Conservation (phyloP, 2,329 filamentous ascomycete genomes). For the Aspergillus ochraceus region DNA sequence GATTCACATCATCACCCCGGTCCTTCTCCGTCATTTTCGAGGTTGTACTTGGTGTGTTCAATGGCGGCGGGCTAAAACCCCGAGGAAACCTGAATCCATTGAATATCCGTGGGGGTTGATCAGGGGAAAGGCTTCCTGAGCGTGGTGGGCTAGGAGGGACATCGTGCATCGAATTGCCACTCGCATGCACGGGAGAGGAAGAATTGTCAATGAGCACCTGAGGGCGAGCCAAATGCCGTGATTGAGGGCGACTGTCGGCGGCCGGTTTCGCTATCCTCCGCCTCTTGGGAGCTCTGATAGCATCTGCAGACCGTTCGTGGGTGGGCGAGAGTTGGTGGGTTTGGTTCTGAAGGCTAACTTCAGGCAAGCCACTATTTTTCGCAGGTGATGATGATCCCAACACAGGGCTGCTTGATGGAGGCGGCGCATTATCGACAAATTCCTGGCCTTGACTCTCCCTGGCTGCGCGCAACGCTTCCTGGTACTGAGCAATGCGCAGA, state of each 20-base stretch:
- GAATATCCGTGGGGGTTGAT: conserved; percentile 16
- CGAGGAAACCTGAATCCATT: conserved; percentile 39
- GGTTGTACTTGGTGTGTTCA: conserved; percentile 27
- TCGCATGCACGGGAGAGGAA: conserved; percentile 10
- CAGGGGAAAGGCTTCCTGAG: conserved; percentile 35
- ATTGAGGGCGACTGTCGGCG: conserved; percentile 8
- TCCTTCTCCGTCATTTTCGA: conserved; percentile 19
- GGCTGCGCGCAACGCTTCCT: conserved; percentile 16
- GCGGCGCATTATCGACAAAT: conserved; percentile 31
- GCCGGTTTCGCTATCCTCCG: conserved; percentile 32
- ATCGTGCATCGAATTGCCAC: conserved; percentile 28
- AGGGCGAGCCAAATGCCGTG: conserved; percentile 15
- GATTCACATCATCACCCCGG: conserved; percentile 12
- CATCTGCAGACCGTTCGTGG: conserved; percentile 3
- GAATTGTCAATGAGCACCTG: conserved; percentile 29
- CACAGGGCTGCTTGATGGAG: conserved; percentile 33
- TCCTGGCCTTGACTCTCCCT: conserved; percentile 35
- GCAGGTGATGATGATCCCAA: conserved; percentile 29
- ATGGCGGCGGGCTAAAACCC: conserved; percentile 30
- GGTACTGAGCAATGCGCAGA: conserved; percentile 33
- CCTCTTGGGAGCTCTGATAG: conserved; percentile 29
- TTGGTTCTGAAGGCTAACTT: background rate
- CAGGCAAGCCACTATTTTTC: conserved; percentile 7
- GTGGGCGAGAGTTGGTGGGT: conserved; percentile 3
- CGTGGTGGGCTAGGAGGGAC: conserved; percentile 42